Base-by-base conservation (phyloP, 73 alveolate genomes). In the Paramecium primaurelia region DNA sequence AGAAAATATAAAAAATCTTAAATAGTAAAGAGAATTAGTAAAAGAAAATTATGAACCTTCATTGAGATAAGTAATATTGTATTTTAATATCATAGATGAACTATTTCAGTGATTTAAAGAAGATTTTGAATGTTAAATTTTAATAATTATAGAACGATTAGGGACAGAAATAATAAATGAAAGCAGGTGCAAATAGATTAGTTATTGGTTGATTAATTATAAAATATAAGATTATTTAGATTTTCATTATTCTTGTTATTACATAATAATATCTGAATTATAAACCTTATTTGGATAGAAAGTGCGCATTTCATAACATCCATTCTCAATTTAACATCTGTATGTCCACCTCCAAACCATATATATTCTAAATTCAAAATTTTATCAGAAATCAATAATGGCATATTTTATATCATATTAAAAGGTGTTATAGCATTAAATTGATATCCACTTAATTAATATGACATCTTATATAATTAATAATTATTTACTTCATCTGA, bases 41-140 rank as follows among this genome's bases (percentile, higher is more conserved):
- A 89, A 71, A 83, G 94, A 89, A 28, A 89, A 89, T 30, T 83
- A 89, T 83, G 94, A 89, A 58, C 94, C 94, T 12, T 71, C 92
- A 11, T 71, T 89, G 11, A 89, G 94, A 89, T 22, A 89, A 73
- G 91, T 80, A 45, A 22, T 44, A 4, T 12, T 11, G 4, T 18
- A 22, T 18, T 80, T 1, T 0, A 10, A 42, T 80, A 3, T 45
- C 25, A 6, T 80, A 80, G 91, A 45, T 80, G 91, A 80, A 80
- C 37, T 80, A 45, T 49, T 80, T 80, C n/a, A 42, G 34, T 20
- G 91, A 80, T 80, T 47, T 80, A 14, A 80, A 80, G 38, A 80
- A 80, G 77, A 42, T 80, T 20, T 80, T 80, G 58, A 26, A n/a
- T 20, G 91, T 42, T 4, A 80, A 80, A 26, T 14, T 80, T 7